phyloP scores from a whole-genome alignment of 495 filamentous ascomycete species.

The Xylaria scruposa region DNA sequence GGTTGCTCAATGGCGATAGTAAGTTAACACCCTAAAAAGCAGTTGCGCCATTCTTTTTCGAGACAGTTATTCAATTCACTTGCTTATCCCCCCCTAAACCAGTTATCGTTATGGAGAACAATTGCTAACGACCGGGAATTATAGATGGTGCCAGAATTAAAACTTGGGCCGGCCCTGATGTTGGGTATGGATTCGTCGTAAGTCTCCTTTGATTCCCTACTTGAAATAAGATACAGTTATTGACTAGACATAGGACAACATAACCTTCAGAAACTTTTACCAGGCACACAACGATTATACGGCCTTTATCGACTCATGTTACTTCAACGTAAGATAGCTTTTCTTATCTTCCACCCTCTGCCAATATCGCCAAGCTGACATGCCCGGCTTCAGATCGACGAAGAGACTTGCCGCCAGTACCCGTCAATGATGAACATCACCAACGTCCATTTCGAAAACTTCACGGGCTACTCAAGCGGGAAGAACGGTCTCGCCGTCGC shows the following conservation, averaged over 20 bases:
- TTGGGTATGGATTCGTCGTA: conserved; percentile 61
- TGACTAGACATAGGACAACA: conserved; percentile 47
- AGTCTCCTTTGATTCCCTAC: background rate
- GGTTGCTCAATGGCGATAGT: too few relatives aligned
- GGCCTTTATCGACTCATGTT: conserved; percentile 63
- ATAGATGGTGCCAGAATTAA: conserved; percentile 58
- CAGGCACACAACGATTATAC: conserved; percentile 62
- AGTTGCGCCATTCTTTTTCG: too few relatives aligned
- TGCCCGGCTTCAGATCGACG: conserved; percentile 28
- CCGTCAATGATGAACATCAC: conserved; percentile 63
- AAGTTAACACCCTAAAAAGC: too few relatives aligned
- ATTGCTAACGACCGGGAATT: too few relatives aligned
- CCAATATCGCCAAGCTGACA: conserved; percentile 5
- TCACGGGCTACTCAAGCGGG: conserved; percentile 60
- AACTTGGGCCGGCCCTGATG: conserved; percentile 59
- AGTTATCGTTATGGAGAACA: too few relatives aligned
- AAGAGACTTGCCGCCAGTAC: conserved; percentile 53
- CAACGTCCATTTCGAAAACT: conserved; percentile 61
- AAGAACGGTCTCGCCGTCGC: conserved; percentile 56
- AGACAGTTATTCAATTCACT: too few relatives aligned
- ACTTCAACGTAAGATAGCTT: conserved; percentile 59
- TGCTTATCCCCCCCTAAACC: too few relatives aligned
- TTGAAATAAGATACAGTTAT: background rate
- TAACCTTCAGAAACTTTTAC: conserved; percentile 64
- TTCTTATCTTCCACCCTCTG: background rate